These are phyloP conservation scores for Candida qinlingensis DNA, from an alignment of 805 yeast genomes.

Conservation along the genomic window DNA sequence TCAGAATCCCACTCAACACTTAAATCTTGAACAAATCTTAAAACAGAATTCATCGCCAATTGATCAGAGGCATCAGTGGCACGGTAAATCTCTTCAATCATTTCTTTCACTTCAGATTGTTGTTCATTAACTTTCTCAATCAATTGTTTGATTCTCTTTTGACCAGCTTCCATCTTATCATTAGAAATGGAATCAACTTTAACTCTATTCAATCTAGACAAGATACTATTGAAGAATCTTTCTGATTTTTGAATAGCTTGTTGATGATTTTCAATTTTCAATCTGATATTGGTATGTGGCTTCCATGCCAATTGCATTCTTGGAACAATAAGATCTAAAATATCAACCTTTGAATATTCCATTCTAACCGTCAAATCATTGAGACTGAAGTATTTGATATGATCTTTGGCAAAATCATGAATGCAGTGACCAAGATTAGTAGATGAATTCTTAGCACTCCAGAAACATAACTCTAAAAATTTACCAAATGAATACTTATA, in stretches of 20 bases:
- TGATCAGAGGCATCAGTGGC: slow-evolving; percentile 58
- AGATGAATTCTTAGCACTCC: slow-evolving; percentile 53
- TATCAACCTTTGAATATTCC: slow-evolving; percentile 70
- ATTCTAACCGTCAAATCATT: slow-evolving; percentile 74
- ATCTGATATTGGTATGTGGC: slow-evolving; percentile 59
- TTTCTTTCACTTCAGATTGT: slow-evolving; percentile 34
- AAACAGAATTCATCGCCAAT: slow-evolving; percentile 60
- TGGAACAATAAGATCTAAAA: slow-evolving; percentile 78
- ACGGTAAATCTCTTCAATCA: slow-evolving; percentile 48
- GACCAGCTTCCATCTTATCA: slow-evolving; percentile 69
- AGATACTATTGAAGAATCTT: slow-evolving; percentile 67
- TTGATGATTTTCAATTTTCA: slow-evolving; percentile 60
- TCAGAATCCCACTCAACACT: slow-evolving; percentile 87
- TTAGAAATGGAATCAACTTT: slow-evolving; percentile 65
- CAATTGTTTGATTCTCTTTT: slow-evolving; percentile 50
- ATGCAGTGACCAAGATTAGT: slow-evolving; percentile 61
- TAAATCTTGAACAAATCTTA: slow-evolving; percentile 69
- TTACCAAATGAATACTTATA: slow-evolving; percentile 94
- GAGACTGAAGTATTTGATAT: slow-evolving; percentile 77
- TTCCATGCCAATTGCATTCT: slow-evolving; percentile 64
- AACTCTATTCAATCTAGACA: slow-evolving; percentile 67
- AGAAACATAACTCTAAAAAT: slow-evolving; percentile 79
- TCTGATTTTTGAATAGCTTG: slow-evolving; percentile 48
- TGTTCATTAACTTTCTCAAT: slow-evolving; percentile 50
- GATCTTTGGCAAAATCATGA: slow-evolving; percentile 79